These are phyloP conservation scores for Entelexis paramagnoliae DNA, from an alignment of 1,139 yeast genomes.

Conservation along the genomic window DNA sequence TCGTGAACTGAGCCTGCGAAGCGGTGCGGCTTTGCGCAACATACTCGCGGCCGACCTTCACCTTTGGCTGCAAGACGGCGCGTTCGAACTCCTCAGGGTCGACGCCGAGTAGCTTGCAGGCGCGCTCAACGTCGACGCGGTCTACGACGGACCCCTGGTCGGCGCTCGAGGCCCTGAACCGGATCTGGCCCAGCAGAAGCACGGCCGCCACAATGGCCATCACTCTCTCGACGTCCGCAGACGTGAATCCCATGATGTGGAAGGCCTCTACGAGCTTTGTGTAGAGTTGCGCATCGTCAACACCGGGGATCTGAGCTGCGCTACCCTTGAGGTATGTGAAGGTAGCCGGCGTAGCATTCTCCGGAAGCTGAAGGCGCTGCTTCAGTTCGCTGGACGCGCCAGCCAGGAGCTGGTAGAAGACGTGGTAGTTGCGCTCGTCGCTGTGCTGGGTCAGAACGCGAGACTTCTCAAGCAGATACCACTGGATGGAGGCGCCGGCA, in stretches of 20 bases:
- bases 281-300: conserved; percentile 67
- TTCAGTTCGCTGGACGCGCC: conserved; percentile 51
- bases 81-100: conserved; percentile 44
- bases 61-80: conserved; percentile 65
- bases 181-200: conserved; percentile 76
- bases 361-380: conserved; percentile 40
- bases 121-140: conserved; percentile 42
- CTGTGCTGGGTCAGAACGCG: conserved; percentile 74
- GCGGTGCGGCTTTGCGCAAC: conserved; percentile 74
- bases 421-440: conserved; percentile 81
- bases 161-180: conserved; percentile 52
- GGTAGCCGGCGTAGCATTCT: conserved; percentile 35
- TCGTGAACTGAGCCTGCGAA: conserved; percentile 64
- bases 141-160: conserved; percentile 70
- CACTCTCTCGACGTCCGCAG: conserved; percentile 47
- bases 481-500: conserved; percentile 84
- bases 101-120: conserved; percentile 59
- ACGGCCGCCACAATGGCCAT: conserved; percentile 64
- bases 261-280: conserved; percentile 53
- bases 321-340: conserved; percentile 54
- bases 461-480: conserved; percentile 88
- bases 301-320: conserved; percentile 49
- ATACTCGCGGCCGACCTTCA: conserved; percentile 83
- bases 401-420: conserved; percentile 73
- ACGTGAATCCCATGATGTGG: conserved; percentile 58